These are phyloP conservation scores for Trichoderma breve DNA, from an alignment of 2,329 filamentous ascomycete species.

Conservation along the genomic window DNA sequence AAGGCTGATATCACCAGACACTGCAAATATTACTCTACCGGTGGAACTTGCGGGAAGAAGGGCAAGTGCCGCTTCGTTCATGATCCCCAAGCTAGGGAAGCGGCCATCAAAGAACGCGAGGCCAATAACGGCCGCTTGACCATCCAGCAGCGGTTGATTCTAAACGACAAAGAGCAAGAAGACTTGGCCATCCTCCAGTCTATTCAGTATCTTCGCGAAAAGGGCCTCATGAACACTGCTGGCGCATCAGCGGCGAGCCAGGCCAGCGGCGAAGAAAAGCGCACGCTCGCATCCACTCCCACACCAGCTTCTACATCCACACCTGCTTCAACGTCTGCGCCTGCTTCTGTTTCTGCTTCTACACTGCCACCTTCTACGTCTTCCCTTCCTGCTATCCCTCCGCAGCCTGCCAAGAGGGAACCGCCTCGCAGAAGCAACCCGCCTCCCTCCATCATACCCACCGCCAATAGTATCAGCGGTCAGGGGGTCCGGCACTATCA, in stretches of 20 bases:
- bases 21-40: slow-evolving; percentile 70
- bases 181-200: slow-evolving; percentile 64
- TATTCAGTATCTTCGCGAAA: slow-evolving; percentile 63
- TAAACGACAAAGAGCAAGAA: slow-evolving; percentile 68
- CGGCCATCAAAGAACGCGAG: slow-evolving; percentile 62
- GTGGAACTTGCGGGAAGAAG: slow-evolving; percentile 68
- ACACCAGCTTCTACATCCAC: background rate
- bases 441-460: slow-evolving; percentile 31
- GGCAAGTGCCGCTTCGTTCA: slow-evolving; percentile 73
- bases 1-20: slow-evolving; percentile 62
- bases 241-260: slow-evolving; percentile 22
- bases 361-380: slow-evolving; percentile 27
- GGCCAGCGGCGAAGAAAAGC: slow-evolving; percentile 22
- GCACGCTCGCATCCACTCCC: slow-evolving; percentile 9
- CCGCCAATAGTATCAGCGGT: slow-evolving; percentile 33
- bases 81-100: slow-evolving; percentile 61
- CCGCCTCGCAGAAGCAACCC: slow-evolving; percentile 35
- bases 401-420: slow-evolving; percentile 36
- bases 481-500: slow-evolving; percentile 37
- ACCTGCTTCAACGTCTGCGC: background rate
- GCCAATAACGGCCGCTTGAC: slow-evolving; percentile 65
- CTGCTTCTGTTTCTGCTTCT: slow-evolving; percentile 9
- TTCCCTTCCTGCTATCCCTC: slow-evolving; percentile 40
- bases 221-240: slow-evolving; percentile 47
- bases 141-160: slow-evolving; percentile 61